Evolutionary conservation across 169 alveolate genomes (phyloP).

Genomic region (Cryptosporidium parvum): DNA sequence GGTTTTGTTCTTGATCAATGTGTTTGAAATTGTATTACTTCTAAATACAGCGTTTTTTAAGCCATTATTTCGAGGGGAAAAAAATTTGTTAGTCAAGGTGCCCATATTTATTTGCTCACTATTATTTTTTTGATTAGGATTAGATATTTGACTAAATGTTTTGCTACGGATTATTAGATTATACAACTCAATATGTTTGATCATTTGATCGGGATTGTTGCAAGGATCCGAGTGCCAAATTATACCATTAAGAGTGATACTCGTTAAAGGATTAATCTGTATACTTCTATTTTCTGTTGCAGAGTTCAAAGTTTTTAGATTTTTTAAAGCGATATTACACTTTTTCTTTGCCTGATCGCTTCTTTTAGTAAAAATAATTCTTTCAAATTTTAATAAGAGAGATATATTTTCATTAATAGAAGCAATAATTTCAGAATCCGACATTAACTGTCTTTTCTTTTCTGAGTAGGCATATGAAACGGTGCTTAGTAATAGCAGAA

Average conservation of each 20-base stretch:
- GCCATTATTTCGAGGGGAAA: neutral
- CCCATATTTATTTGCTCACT: neutral
- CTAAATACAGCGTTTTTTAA: neutral
- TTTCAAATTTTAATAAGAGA: conserved; percentile 4
- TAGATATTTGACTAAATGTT: neutral
- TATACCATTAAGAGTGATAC: conserved; percentile 48
- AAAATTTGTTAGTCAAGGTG: neutral
- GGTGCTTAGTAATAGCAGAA: neutral
- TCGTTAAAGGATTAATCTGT: conserved; percentile 13
- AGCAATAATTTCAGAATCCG: conserved; percentile 35
- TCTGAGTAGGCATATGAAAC: neutral
- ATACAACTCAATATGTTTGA: conserved; percentile 23
- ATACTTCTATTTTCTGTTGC: conserved; percentile 40
- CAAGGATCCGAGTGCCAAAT: conserved; percentile 71
- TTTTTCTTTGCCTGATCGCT: conserved; percentile 33
- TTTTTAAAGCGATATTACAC: conserved; percentile 35
- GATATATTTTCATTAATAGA: conserved; percentile 19
- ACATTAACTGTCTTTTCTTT: conserved; percentile 43
- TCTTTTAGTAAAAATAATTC: neutral
- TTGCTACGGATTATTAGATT: neutral
- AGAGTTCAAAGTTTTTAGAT: conserved; percentile 20
- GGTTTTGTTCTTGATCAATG: neutral
- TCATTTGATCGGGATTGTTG: conserved; percentile 3
- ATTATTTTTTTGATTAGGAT: neutral
- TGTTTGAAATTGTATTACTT: neutral